Evolutionary conservation across 331 rosid genomes (phyloP).

Genomic region (Dryas integrifolia): DNA sequence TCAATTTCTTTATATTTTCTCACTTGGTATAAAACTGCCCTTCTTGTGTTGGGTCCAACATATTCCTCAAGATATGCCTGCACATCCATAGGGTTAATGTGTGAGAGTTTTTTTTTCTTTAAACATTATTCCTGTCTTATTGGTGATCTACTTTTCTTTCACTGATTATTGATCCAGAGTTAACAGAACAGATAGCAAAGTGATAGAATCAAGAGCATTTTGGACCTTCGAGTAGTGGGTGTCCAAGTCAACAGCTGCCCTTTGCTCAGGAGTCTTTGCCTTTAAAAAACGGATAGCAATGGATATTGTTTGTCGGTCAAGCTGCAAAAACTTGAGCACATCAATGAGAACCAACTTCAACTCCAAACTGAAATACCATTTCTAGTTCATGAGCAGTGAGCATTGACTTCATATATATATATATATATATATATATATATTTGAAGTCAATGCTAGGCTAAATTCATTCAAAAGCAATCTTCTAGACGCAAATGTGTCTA

Average conservation of each 20-base stretch:
- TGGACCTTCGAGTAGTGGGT: conserved; percentile 85
- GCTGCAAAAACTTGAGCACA: conserved; percentile 40
- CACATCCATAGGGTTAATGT: conserved; percentile 18
- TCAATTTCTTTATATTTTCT: background rate
- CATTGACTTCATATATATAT: background rate
- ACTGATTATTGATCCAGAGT: background rate
- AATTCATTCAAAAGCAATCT: no score
- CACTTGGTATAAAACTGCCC: conserved; percentile 73
- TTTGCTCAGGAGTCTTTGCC: conserved; percentile 92
- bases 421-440: no score
- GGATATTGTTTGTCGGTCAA: conserved; percentile 56
- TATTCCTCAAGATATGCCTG: conserved; percentile 96
- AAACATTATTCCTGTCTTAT: background rate
- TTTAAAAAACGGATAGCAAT: conserved; percentile 76
- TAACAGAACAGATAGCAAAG: background rate
- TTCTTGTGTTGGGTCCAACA: conserved; percentile 63
- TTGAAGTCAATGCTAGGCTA: no score
- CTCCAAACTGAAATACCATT: background rate
- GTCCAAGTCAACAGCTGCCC: conserved; percentile 98
- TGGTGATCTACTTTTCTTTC: background rate
- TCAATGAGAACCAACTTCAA: conserved; percentile 2
- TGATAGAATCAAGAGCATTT: conserved; percentile 21
- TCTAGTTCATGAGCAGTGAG: background rate
- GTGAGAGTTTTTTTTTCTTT: conserved; percentile 1
- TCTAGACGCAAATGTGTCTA: no score